These are phyloP conservation scores for Scolecobasidium constrictum DNA, from an alignment of 2,329 filamentous ascomycete species.

Conservation along the genomic window DNA sequence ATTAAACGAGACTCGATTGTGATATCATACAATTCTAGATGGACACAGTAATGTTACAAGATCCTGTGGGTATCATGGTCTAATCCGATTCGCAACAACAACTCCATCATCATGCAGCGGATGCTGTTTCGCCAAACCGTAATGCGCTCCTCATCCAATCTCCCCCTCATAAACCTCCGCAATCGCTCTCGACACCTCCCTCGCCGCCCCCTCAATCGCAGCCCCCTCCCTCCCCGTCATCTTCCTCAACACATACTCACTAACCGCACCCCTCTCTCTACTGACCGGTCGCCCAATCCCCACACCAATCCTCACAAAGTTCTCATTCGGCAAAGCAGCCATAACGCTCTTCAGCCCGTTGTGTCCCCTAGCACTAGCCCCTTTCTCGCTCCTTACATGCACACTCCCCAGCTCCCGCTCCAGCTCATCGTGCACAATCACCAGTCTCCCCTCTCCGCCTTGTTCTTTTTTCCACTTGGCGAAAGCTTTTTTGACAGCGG, in stretches of 20 bases:
- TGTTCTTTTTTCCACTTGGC: constrained; percentile 33
- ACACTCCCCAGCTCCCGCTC: constrained; percentile 62
- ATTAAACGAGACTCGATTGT: too few species aligned
- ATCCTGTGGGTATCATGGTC: too few species aligned
- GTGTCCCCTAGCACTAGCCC: constrained; percentile 28
- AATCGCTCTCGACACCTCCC: neutral
- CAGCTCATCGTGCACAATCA: constrained; percentile 83
- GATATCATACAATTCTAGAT: too few species aligned
- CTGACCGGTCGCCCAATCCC: constrained; percentile 77
- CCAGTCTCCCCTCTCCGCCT: constrained; percentile 33
- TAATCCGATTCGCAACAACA: too few species aligned
- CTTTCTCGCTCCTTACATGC: constrained; percentile 49
- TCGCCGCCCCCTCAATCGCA: constrained; percentile 2
- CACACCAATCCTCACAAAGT: constrained; percentile 55
- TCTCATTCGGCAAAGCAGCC: constrained; percentile 20
- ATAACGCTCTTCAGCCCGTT: constrained; percentile 34
- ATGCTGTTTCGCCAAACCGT: too few species aligned
- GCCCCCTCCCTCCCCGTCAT: constrained; percentile 7
- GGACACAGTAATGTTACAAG: too few species aligned
- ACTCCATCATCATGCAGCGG: too few species aligned
- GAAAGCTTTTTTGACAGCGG: constrained; percentile 57
- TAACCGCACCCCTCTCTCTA: constrained; percentile 56
- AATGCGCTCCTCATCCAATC: neutral
- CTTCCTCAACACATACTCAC: constrained; percentile 64
- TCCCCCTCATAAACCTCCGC: constrained; percentile 3